Conservation (phyloP, 1,284 basidiomycete species). For the Cryptococcus sp. region DNA sequence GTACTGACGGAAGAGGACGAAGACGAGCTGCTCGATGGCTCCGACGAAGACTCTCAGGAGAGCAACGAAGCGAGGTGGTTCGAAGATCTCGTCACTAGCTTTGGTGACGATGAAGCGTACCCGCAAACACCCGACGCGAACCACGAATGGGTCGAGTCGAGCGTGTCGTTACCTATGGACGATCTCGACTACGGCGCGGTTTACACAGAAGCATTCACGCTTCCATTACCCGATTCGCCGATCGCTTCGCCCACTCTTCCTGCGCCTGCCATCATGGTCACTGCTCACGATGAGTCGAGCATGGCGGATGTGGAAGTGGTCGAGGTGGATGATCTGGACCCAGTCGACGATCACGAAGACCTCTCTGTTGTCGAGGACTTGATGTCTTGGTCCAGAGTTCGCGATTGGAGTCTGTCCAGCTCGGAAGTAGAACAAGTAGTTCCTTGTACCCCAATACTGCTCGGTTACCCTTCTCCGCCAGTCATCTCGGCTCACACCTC, state of each 20-base stretch:
- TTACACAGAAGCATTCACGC: conserved; percentile 32
- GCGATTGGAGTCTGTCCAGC: too few relatives aligned
- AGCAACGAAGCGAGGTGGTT: conserved; percentile 41
- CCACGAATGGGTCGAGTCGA: conserved; percentile 35
- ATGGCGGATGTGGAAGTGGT: conserved; percentile 17
- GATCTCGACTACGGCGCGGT: conserved; percentile 26
- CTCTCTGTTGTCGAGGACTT: conserved; percentile 1
- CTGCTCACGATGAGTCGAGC: conserved; percentile 3
- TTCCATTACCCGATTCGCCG: conserved; percentile 17
- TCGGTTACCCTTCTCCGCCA: neutral
- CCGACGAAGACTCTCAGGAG: conserved; percentile 10
- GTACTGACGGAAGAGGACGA: conserved; percentile 47
- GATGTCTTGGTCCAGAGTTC: neutral
- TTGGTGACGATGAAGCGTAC: conserved; percentile 35
- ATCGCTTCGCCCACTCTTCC: conserved; percentile 6
- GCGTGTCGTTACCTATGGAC: conserved; percentile 25
- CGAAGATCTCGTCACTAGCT: conserved; percentile 38
- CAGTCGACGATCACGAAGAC: conserved; percentile 10
- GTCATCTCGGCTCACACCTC: neutral
- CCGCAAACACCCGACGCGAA: conserved; percentile 7
- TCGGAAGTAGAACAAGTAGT: too few relatives aligned
- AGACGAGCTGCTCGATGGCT: conserved; percentile 27
- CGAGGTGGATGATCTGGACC: conserved; percentile 20
- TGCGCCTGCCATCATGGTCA: conserved; percentile 1
- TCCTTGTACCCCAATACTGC: neutral